Evolutionary conservation across 768 basidiomycete genomes (phyloP).

Genomic region (Rhizopogon vinicolor): DNA sequence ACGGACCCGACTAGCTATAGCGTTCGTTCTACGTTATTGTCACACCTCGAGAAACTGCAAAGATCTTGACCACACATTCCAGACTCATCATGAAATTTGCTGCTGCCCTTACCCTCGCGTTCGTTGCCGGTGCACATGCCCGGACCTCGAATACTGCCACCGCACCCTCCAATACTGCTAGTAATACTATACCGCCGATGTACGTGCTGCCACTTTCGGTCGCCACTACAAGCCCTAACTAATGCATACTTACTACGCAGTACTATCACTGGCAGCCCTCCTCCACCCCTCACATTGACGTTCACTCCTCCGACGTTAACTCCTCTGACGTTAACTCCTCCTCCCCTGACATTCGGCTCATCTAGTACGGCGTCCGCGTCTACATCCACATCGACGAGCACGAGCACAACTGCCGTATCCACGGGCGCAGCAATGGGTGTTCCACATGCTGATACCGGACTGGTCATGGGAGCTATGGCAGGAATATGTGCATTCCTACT

Average conservation of each 20-base stretch:
- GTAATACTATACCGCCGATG: not conserved
- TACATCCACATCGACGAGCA: not conserved
- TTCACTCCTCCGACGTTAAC: not conserved
- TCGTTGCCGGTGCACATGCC: not conserved
- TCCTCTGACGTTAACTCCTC: not conserved
- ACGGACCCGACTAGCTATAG: too few relatives aligned
- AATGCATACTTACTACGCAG: too few relatives aligned
- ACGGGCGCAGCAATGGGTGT: not conserved
- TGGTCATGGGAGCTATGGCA: slow-evolving; percentile 3
- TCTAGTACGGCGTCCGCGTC: too few relatives aligned
- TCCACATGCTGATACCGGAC: not conserved
- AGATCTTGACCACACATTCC: not conserved
- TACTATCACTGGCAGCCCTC: not conserved
- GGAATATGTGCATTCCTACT: not conserved
- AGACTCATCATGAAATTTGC: not conserved
- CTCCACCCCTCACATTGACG: not conserved
- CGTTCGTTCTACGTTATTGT: too few relatives aligned
- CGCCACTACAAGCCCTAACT: not conserved
- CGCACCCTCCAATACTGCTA: not conserved
- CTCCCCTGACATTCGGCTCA: not conserved
- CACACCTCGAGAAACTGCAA: too few relatives aligned
- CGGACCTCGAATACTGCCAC: not conserved
- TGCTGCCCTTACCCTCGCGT: not conserved
- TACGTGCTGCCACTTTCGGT: not conserved
- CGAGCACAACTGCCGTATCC: not conserved